These are phyloP conservation scores for Posidonia oceanica DNA, from an alignment of 116 monocot species.

Conservation along the genomic window DNA sequence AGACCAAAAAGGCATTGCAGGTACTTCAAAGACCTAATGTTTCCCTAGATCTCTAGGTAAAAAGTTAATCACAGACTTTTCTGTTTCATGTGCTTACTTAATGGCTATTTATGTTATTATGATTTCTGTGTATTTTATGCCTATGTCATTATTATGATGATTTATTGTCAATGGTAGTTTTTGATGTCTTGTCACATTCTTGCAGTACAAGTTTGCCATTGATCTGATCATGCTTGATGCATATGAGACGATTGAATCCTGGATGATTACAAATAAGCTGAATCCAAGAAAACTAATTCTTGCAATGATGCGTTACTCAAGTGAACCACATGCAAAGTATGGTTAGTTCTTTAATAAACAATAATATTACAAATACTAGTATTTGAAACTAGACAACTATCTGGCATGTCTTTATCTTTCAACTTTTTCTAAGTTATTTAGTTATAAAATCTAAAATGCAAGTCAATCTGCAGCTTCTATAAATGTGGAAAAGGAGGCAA, in stretches of 20 bases:
- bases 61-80: not conserved
- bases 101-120: not conserved
- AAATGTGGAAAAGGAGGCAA: conserved; percentile 34
- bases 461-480: too few relatives aligned
- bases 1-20: conserved; percentile 86
- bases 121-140: not conserved
- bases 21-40: conserved; percentile 87
- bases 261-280: conserved; percentile 83
- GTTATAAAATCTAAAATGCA: too few relatives aligned
- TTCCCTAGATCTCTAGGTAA: conserved; percentile 79
- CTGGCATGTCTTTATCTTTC: not conserved
- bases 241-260: conserved; percentile 97
- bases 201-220: conserved; percentile 98
- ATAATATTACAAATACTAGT: too few relatives aligned
- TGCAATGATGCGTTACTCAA: conserved; percentile 99
- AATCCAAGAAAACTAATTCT: conserved; percentile 96
- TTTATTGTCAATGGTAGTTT: conserved; percentile 2
- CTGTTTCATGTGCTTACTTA: not conserved
- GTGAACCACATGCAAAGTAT: conserved; percentile 99
- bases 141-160: not conserved
- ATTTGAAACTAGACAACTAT: not conserved
- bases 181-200: conserved; percentile 4
- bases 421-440: too few relatives aligned
- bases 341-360: not conserved
- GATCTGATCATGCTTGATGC: conserved; percentile 98